Base-by-base conservation (phyloP, 2,329 filamentous ascomycete species). In the Didymella pomorum region DNA sequence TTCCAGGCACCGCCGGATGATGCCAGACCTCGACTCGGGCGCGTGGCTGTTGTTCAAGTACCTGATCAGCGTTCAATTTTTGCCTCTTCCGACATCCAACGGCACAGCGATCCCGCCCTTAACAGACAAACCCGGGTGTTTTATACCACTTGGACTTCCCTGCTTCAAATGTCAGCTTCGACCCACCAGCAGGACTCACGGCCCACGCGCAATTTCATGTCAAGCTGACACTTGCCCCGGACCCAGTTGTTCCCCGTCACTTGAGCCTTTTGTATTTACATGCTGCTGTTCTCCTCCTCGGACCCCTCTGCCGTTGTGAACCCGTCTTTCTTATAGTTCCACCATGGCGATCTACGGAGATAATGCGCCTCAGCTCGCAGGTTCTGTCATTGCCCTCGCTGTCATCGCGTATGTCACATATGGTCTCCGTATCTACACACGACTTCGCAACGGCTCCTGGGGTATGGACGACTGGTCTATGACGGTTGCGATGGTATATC, bases 401-500 rank as follows among this genome's bases (percentile, higher is more conserved):
- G 37, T 58, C 16, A 42, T 69, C 12, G 64, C 62, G 6, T 67
- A 62, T 44, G 42, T 61, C 3, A 52, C 62, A 4, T 67, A 64
- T 45, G 58, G 33, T 3, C 53, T 71, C 33, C 67, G 67, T 10
- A 47, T 62, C 3, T 65, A 70, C 41, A 66, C 62, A 16, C 46
- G 67, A 18, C 21, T 68, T 11, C 62, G 52, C 21, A 62, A 57
- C 25, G 44, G 58, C 10, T 58, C 63, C 11, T 75, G 71, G 64
- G 73, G 71, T 6, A 52, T 67, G 9, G 73, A 76, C 31, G 73
- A 75, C 26, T 73, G 68, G 68, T 61, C 65, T 3, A 75, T 75
- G 68, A 14, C 45, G 3, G 35, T 48, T 25, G 33, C 46, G 12
- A 37, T 20, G 1, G 35, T 56, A 7, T 21, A 42, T 18, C n/a